phyloP scores from a whole-genome alignment of 2,329 filamentous ascomycete genomes.

The Aureobasidium sp. region DNA sequence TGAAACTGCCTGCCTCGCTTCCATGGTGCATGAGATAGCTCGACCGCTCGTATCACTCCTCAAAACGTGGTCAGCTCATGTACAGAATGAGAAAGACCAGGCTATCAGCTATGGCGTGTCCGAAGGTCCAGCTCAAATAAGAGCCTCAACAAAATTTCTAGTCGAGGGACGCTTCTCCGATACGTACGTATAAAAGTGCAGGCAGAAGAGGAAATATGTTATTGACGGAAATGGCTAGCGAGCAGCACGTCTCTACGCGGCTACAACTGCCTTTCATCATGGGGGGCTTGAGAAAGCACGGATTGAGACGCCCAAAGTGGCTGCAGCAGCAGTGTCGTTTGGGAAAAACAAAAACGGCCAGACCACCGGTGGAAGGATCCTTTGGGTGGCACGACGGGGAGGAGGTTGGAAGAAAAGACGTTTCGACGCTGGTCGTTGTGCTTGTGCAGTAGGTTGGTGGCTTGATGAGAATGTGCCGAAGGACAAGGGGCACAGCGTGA shows the following conservation, averaged over 20 bases:
- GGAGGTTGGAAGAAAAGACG: constrained; percentile 4
- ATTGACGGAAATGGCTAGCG: background rate
- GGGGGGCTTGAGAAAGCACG: background rate
- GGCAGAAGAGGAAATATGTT: background rate
- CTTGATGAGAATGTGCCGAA: constrained; percentile 10
- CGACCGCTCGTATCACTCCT: background rate
- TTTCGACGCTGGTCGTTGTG: background rate
- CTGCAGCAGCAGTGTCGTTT: background rate
- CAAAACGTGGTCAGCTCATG: background rate
- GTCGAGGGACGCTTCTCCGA: background rate
- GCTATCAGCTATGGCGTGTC: background rate
- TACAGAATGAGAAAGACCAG: background rate
- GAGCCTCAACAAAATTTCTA: background rate
- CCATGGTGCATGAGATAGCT: background rate
- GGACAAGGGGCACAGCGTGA: background rate
- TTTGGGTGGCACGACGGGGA: background rate
- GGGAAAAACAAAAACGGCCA: background rate
- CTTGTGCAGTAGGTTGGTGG: background rate
- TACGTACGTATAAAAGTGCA: background rate
- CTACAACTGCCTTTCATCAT: background rate
- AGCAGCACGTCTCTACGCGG: background rate
- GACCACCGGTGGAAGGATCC: background rate
- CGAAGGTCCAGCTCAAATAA: background rate
- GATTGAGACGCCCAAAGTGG: background rate
- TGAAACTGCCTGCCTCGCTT: background rate